Conservation (phyloP, 2,329 filamentous ascomycete genomes). For the Aspergillus ochraceus region DNA sequence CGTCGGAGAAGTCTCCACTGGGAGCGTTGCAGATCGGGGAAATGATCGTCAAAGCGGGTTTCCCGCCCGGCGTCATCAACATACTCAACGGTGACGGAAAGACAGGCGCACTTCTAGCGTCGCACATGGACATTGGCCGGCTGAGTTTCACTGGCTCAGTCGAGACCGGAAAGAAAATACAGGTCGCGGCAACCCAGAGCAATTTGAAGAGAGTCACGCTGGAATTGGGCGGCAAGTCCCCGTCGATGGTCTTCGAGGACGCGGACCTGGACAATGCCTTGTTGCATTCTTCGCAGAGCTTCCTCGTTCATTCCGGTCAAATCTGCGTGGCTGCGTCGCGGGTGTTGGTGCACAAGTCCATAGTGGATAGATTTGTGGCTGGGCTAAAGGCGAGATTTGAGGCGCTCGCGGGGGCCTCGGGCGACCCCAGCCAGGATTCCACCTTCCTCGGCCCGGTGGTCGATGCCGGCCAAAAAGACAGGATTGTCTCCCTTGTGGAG, state of each 20-base stretch:
- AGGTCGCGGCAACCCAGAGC: conserved; percentile 33
- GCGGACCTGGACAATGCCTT: conserved; percentile 29
- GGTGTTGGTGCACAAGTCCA: conserved; percentile 22
- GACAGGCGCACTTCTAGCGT: conserved; percentile 41
- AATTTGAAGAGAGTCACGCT: conserved; percentile 31
- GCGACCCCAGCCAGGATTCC: neutral
- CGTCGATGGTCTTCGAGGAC: conserved; percentile 29
- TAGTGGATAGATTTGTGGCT: conserved; percentile 16
- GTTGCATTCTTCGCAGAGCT: conserved; percentile 8
- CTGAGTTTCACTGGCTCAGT: conserved; percentile 36
- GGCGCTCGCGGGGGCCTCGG: neutral
- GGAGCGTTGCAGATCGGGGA: conserved; percentile 35
- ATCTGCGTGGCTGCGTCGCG: conserved; percentile 23
- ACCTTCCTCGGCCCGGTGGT: conserved; percentile 12
- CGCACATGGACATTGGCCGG: conserved; percentile 30
- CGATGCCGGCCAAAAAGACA: conserved; percentile 10
- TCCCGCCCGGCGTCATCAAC: conserved; percentile 48
- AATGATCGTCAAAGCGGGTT: conserved; percentile 43
- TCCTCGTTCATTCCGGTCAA: conserved; percentile 22
- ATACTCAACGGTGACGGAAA: conserved; percentile 32
- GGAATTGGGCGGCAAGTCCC: conserved; percentile 32
- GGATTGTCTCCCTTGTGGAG: conserved; percentile 9
- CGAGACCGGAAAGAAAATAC: conserved; percentile 39
- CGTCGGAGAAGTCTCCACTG: conserved; percentile 47
- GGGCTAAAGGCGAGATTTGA: conserved; percentile 11